Base-by-base conservation (phyloP, 768 basidiomycete genomes). In the Myochromella boudieri region DNA sequence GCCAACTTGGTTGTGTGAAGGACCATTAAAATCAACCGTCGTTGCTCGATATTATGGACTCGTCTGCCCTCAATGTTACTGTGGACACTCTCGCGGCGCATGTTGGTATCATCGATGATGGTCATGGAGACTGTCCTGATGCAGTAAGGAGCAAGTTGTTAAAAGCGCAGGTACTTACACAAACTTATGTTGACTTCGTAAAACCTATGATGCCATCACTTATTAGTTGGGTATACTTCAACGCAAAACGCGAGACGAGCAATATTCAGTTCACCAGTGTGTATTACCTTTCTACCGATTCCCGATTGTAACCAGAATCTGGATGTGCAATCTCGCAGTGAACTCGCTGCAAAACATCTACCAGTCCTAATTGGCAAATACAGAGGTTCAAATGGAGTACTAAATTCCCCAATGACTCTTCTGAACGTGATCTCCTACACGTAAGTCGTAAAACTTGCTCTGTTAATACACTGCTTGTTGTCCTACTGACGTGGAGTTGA, bases 331-430 rank as follows among this genome's bases (percentile, higher is more conserved):
- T 32, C 33, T 39, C 25, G 7, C 28, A 68, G 62, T 36, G 61
- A 67, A 59, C 54, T 71, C 41, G 66, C 70, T 20, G 73, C 74
- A 26, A 71, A 63, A 48, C 63, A 70, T 55, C 57, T 70, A 11
- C 68, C 68, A 8, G 57, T 50, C 14, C 48, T 74, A 18, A 59
- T 63, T 3, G 58, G 61, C 15, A 58, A 61, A 44, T 72, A 60
- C 42, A 61, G 57, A 42, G 44, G 51, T 17, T 59, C 57, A 18
- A 31, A 55, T 2, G 56, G 57, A 12, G 56, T 56, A 3, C 39
- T 62, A 17, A 63, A 58, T 34, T 38, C 55, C 1, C 51, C 65
- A 5, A 55, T 59, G 48, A 59, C 47, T 8, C 60, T 69, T 49
- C 48, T 74, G 20, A 72, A 71, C 49, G 49, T 56, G 25, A 49